Conservation (phyloP, 2,329 filamentous ascomycete genomes). For the Colletotrichum lindemuthianum region DNA sequence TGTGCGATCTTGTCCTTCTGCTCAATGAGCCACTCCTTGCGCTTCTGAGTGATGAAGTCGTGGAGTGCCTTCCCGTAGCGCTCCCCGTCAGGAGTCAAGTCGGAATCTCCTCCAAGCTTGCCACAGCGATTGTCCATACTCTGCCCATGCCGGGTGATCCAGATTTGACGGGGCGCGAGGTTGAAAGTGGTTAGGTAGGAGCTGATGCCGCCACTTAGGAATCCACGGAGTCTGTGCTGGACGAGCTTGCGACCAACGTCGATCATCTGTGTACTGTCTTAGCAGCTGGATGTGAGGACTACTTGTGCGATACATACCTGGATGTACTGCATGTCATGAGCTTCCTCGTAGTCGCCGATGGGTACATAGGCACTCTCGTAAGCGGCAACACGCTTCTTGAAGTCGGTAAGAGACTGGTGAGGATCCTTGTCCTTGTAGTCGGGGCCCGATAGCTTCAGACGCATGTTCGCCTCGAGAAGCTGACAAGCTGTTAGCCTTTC, state of each 20-base stretch:
- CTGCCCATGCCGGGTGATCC: constrained; percentile 96
- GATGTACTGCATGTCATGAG: constrained; percentile 91
- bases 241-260: constrained; percentile 96
- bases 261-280: constrained; percentile 74
- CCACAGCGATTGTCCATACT: constrained; percentile 87
- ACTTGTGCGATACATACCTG: constrained; percentile 59
- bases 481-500: constrained; percentile 42
- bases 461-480: constrained; percentile 95
- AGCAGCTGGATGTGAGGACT: not conserved
- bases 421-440: constrained; percentile 97
- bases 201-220: constrained; percentile 90
- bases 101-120: constrained; percentile 91
- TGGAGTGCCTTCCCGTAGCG: constrained; percentile 83
- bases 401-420: constrained; percentile 83
- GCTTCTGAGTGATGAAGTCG: constrained; percentile 83
- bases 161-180: constrained; percentile 92
- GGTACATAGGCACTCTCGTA: constrained; percentile 96
- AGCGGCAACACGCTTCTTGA: constrained; percentile 89
- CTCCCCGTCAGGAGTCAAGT: constrained; percentile 82
- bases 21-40: constrained; percentile 82
- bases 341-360: constrained; percentile 89
- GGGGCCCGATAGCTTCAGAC: constrained; percentile 91
- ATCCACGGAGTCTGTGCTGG: constrained; percentile 89
- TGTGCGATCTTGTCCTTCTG: constrained; percentile 81
- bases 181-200: constrained; percentile 98